Base-by-base conservation (phyloP, 164 flowering plant genomes). In the Macadamia tetraphylla region DNA sequence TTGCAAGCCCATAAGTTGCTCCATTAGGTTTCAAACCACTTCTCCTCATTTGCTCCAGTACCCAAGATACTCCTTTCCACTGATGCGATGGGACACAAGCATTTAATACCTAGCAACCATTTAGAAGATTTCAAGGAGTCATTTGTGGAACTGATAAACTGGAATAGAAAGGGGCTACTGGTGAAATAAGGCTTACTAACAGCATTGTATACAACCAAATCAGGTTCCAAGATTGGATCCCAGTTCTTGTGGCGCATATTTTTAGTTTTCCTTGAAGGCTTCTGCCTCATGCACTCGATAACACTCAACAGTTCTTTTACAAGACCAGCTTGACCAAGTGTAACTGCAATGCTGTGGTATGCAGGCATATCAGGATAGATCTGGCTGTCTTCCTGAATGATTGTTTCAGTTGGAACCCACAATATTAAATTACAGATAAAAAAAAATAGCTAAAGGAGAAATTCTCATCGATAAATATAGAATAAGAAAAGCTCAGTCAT, bases 51-150 rank as follows among this genome's bases (percentile, higher is more conserved):
- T 92, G 88, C 62, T 81, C 73, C 76, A 95, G 86, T 59, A 95
- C 97, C 99, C 99, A 95, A 40, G 82, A 81, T 14, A 90, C 99
- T 52, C 89, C 97, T 78, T 88, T 92, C 98, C 97, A 92, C 71
- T 90, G 91, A 49, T 70, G 80, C 42, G 81, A 71, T 58, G 88
- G 73, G 67, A 85, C 89, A 78, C 99, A 95, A 65, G 99, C 96
- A 86, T 92, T 95, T 73, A 95, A 66, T 48, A 95, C 85, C 99
- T 87, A 67, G 59, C 18, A 69, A 72, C 30, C 63, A 71, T 60
- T 75, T 9, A 42, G 11, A 69, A 64, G 51, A 66, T 49, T 62
- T 29, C 17, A 65, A 57, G 13, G 48, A 65, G 43, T 44, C 51
- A 29, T 5, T 67, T 7, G 58, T 23, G 53, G 31, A 52, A 69